A percentile compares a stretch with the other conserved stretches of the same genome.
These are phyloP conservation scores for Debaryomyces sp. DNA, from an alignment of 1,139 yeast species.

Conservation along the genomic window DNA sequence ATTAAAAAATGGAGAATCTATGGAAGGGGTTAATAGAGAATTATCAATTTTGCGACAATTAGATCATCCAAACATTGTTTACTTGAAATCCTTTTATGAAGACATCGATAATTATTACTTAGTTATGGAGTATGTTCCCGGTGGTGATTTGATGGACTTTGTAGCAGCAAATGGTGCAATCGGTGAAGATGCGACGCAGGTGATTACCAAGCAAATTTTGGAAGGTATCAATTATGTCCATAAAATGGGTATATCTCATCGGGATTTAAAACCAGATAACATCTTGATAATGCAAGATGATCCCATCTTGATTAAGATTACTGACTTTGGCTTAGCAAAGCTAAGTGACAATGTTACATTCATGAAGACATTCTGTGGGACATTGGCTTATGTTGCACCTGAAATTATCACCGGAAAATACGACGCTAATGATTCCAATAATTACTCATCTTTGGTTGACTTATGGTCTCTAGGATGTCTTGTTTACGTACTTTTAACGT, in stretches of 20 bases:
- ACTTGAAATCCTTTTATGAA: slow-evolving; percentile 80
- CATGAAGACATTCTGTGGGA: slow-evolving; percentile 89
- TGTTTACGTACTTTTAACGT: slow-evolving; percentile 85
- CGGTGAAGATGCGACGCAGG: slow-evolving; percentile 87
- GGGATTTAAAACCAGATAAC: slow-evolving; percentile 93
- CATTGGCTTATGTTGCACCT: slow-evolving; percentile 91
- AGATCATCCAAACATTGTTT: slow-evolving; percentile 83
- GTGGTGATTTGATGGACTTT: slow-evolving; percentile 98
- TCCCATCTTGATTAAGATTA: slow-evolving; percentile 85
- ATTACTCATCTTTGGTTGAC: slow-evolving; percentile 86
- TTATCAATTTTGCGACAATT: slow-evolving; percentile 74
- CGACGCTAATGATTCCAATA: slow-evolving; percentile 36
- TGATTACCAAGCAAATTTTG: slow-evolving; percentile 79
- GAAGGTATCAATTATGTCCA: slow-evolving; percentile 89
- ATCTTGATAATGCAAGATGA: slow-evolving; percentile 88
- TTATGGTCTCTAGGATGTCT: slow-evolving; percentile 93
- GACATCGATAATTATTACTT: slow-evolving; percentile 79
- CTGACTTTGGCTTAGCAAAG: slow-evolving; percentile 92
- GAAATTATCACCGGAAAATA: slow-evolving; percentile 82
- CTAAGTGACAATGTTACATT: slow-evolving; percentile 75
- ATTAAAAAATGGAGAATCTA: slow-evolving; percentile 61
- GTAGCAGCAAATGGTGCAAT: slow-evolving; percentile 91
- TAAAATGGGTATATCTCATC: slow-evolving; percentile 83
- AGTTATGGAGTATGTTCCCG: slow-evolving; percentile 93
- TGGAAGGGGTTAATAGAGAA: slow-evolving; percentile 80